A percentile compares a stretch with the other conserved stretches of the same genome.
phyloP scores from a whole-genome alignment of 2,329 filamentous ascomycete species.

The Colletotrichum orbiculare region DNA sequence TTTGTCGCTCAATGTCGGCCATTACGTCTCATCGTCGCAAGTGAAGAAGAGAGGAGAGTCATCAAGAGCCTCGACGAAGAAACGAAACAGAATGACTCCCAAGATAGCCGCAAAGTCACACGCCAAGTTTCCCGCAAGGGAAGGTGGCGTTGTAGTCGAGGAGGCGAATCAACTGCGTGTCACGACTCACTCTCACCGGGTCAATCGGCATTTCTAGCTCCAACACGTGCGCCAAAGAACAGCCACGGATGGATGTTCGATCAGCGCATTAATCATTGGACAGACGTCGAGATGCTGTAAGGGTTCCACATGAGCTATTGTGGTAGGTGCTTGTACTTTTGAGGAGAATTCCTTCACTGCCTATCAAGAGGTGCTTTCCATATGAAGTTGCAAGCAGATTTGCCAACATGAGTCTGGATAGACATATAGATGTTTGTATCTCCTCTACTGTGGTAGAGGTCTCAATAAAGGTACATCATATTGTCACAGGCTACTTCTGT shows the following conservation, averaged over 20 bases:
- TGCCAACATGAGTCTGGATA: no score
- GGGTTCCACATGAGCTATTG: no score
- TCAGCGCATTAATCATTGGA: neutral
- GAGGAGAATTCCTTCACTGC: no score
- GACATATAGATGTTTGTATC: no score
- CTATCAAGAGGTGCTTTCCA: no score
- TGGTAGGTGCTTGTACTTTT: no score
- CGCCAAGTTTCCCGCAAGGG: neutral
- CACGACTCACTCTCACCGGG: neutral
- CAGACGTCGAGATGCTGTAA: neutral
- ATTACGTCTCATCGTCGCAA: conserved; percentile 9
- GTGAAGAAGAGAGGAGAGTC: neutral
- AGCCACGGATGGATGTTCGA: neutral
- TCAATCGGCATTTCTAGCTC: conserved; percentile 9
- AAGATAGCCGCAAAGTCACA: neutral
- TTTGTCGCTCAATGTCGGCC: conserved; percentile 19
- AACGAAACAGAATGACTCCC: neutral
- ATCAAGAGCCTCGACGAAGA: neutral
- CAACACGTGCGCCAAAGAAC: conserved; percentile 7
- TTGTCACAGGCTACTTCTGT: no score
- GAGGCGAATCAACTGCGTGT: neutral
- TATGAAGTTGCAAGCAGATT: no score
- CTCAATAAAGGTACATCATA: no score
- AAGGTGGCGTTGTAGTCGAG: neutral
- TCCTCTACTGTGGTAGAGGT: no score